Conservation (phyloP, 768 basidiomycete species). For the Leccinum pellstonianum region DNA sequence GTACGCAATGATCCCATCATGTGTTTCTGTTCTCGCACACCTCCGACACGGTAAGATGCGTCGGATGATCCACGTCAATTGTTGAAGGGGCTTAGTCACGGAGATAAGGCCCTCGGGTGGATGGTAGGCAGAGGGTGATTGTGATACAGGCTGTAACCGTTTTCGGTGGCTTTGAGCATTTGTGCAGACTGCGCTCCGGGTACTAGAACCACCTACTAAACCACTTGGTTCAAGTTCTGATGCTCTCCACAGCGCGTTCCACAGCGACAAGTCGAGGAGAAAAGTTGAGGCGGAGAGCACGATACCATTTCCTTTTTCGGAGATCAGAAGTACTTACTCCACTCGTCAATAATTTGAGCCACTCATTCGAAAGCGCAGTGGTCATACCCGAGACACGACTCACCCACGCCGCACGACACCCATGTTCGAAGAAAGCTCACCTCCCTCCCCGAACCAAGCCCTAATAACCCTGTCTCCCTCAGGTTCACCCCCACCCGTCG, state of each 20-base stretch:
- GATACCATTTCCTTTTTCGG: neutral
- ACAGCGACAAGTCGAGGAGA: no score
- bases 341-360: no score
- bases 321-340: neutral
- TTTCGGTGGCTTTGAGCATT: no score
- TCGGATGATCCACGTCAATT: constrained; percentile 49
- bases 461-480: constrained; percentile 26
- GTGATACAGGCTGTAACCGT: no score
- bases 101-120: constrained; percentile 44
- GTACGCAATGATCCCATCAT: constrained; percentile 44
- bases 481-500: neutral
- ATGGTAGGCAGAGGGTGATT: no score
- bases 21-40: constrained; percentile 63
- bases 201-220: no score
- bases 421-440: constrained; percentile 26
- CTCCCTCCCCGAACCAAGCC: constrained; percentile 34
- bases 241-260: no score
- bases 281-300: no score
- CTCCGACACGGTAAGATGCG: constrained; percentile 40
- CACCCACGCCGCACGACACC: neutral
- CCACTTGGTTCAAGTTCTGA: no score
- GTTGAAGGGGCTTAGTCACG: constrained; percentile 79
- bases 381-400: neutral
- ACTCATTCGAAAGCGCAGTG: no score
- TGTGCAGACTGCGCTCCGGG: no score